Percentiles rank a stretch among this genome's conserved stretches.
Conservation (phyloP, 1,284 basidiomycete species). For the Cryptococcus maquisensis region DNA sequence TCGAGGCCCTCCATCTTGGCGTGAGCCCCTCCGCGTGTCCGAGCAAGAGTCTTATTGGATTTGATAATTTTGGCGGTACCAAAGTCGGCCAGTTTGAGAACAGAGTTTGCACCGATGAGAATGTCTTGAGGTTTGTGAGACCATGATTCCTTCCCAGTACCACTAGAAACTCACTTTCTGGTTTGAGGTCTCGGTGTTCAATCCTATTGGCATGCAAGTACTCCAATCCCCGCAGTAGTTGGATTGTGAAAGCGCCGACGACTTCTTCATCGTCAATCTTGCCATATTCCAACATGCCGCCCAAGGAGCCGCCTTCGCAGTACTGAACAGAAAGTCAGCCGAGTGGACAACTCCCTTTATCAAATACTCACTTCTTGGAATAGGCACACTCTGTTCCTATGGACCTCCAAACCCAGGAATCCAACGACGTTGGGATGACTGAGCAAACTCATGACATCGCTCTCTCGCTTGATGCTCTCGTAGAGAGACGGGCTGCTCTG, state of each 20-base stretch:
- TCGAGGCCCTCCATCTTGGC: conserved; percentile 76
- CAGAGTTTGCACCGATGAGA: conserved; percentile 77
- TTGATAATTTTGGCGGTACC: conserved; percentile 97
- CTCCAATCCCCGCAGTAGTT: conserved; percentile 88
- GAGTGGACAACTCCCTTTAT: background rate
- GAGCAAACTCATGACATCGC: conserved; percentile 97
- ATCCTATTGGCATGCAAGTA: conserved; percentile 92
- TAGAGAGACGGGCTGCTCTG: conserved; percentile 76
- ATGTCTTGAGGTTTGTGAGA: conserved; percentile 61
- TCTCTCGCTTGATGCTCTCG: conserved; percentile 93
- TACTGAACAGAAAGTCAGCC: conserved; percentile 55
- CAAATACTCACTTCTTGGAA: conserved; percentile 14
- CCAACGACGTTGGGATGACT: conserved; percentile 98
- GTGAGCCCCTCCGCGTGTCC: conserved; percentile 52
- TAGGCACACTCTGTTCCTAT: conserved; percentile 17
- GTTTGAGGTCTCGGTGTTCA: conserved; percentile 96
- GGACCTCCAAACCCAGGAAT: conserved; percentile 94
- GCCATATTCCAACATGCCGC: conserved; percentile 84
- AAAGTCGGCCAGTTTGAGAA: conserved; percentile 98
- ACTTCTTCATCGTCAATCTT: conserved; percentile 96
- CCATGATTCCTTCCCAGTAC: background rate
- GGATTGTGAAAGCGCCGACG: conserved; percentile 91
- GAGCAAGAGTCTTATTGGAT: conserved; percentile 82
- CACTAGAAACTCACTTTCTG: conserved; percentile 73
- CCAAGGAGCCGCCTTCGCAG: conserved; percentile 93